Evolutionary conservation across 2,329 filamentous ascomycete genomes (phyloP).

Genomic region (Aspergillus versicolor): DNA sequence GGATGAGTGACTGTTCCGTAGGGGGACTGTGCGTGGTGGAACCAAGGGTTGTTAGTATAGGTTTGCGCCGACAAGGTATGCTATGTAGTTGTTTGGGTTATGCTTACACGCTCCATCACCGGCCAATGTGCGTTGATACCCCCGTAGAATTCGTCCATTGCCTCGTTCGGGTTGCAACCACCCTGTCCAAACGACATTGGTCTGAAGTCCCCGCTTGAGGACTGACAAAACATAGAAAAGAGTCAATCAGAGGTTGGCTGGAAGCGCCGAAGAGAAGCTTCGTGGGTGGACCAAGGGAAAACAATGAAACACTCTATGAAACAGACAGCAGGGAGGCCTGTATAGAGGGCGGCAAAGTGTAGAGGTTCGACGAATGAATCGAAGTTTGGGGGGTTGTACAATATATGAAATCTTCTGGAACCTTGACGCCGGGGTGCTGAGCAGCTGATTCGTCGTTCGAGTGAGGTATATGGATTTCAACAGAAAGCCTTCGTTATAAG

Average conservation of each 20-base stretch:
- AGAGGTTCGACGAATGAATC: conserved; percentile 5
- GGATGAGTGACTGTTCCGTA: conserved; percentile 29
- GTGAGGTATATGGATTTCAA: neutral
- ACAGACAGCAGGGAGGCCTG: conserved; percentile 11
- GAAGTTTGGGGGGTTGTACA: neutral
- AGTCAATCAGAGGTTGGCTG: conserved; percentile 19
- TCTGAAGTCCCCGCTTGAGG: conserved; percentile 17
- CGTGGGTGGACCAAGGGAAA: conserved; percentile 14
- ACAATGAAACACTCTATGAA: conserved; percentile 26
- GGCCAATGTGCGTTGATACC: conserved; percentile 27
- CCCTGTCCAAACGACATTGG: conserved; percentile 30
- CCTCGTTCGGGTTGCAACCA: conserved; percentile 23
- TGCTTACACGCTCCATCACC: conserved; percentile 29
- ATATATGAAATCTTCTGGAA: neutral
- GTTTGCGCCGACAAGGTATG: conserved; percentile 5
- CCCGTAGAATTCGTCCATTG: conserved; percentile 31
- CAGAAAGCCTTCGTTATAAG: neutral
- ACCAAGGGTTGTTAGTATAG: neutral
- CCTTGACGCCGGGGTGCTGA: neutral
- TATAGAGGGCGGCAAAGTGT: conserved; percentile 10
- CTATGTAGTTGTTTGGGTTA: conserved; percentile 10
- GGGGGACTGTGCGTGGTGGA: conserved; percentile 17
- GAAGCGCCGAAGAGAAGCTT: conserved; percentile 13
- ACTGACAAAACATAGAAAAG: conserved; percentile 28
- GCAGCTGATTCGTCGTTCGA: neutral